These are phyloP conservation scores for Hordeum pubiflorum DNA, from an alignment of 202 grass and related monocot species.

Conservation along the genomic window DNA sequence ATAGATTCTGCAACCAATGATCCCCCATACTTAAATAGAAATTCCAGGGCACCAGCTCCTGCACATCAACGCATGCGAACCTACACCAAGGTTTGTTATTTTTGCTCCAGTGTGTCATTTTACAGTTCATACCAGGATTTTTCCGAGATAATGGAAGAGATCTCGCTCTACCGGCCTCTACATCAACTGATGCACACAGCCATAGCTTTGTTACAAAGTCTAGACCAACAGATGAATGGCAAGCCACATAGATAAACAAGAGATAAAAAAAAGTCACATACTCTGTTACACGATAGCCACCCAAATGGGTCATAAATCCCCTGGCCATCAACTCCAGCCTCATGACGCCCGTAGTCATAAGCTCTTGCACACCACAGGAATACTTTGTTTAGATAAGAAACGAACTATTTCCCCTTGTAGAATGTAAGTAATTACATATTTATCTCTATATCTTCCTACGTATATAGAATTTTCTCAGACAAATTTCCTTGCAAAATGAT, in stretches of 20 bases:
- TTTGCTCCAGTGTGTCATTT: neutral
- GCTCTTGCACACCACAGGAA: neutral
- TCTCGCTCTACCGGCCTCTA: neutral
- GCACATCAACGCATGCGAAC: slow-evolving; percentile 70
- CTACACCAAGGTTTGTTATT: slow-evolving; percentile 78
- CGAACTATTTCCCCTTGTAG: slow-evolving; percentile 2
- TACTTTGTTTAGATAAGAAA: slow-evolving; percentile 3
- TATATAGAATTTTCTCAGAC: neutral
- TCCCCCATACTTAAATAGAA: slow-evolving; percentile 48
- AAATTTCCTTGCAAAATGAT: slow-evolving; percentile 3
- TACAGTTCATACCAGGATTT: neutral
- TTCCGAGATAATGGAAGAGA: neutral
- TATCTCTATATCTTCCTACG: neutral
- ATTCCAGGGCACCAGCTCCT: slow-evolving; percentile 43
- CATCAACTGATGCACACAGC: neutral
- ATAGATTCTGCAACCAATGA: slow-evolving; percentile 75
- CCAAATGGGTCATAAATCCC: neutral
- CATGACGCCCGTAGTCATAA: neutral
- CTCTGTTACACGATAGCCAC: neutral
- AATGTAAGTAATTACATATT: neutral
- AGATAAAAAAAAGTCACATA: neutral
- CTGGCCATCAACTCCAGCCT: neutral
- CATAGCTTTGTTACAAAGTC: neutral
- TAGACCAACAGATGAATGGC: neutral
- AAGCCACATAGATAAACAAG: neutral